Evolutionary conservation across 129 eudicot genomes (phyloP).

Genomic region (Heracleum sosnowskyi): DNA sequence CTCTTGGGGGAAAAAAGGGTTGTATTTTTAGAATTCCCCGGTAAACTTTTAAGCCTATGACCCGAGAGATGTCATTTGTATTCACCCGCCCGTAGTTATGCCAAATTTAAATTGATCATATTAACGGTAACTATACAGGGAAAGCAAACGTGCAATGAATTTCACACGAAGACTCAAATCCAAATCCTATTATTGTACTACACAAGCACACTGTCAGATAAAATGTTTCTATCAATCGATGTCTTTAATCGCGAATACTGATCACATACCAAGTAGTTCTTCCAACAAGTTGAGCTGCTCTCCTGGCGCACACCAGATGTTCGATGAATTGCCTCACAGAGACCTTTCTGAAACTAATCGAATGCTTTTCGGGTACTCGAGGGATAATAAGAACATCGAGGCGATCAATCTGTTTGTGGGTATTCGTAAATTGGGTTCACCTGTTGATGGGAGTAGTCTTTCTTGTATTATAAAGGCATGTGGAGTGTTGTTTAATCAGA

Average conservation of each 20-base stretch:
- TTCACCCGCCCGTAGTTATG: no score
- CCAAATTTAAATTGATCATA: no score
- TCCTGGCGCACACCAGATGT: conserved; percentile 48
- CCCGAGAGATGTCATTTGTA: no score
- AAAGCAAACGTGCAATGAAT: neutral
- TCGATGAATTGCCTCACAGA: conserved; percentile 48
- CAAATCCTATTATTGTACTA: conserved; percentile 13
- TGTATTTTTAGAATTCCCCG: no score
- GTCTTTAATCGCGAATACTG: conserved; percentile 17
- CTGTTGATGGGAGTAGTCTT: conserved; percentile 52
- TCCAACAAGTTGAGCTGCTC: neutral
- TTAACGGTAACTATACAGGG: no score
- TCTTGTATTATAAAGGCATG: conserved; percentile 77
- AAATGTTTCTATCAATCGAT: conserved; percentile 19
- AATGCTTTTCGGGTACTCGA: conserved; percentile 65
- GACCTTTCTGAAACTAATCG: conserved; percentile 36
- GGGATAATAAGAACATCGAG: conserved; percentile 35
- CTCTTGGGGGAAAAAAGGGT: no score
- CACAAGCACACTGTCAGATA: conserved; percentile 15
- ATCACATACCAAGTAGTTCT: neutral
- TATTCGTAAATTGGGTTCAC: conserved; percentile 42
- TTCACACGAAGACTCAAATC: neutral
- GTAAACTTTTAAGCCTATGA: no score
- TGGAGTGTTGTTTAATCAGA: conserved; percentile 43
- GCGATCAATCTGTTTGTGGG: conserved; percentile 36